These are phyloP conservation scores for Durio zibethinus DNA, from an alignment of 345 rosid genomes.

Conservation along the genomic window DNA sequence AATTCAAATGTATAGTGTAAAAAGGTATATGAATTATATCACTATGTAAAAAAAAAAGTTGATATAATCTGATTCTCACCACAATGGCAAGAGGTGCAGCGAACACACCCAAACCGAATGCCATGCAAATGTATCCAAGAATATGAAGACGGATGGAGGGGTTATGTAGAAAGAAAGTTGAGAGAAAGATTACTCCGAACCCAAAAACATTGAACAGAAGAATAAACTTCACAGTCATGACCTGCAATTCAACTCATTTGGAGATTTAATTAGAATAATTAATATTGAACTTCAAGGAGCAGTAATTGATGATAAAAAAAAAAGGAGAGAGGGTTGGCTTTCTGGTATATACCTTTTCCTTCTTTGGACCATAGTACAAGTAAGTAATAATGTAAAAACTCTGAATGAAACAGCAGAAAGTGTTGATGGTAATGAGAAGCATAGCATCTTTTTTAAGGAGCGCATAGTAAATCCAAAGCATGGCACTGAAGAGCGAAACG, in stretches of 20 bases:
- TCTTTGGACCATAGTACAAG: conserved; percentile 59
- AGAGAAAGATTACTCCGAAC: conserved; percentile 45
- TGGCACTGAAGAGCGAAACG: conserved; percentile 64
- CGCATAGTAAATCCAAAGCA: conserved; percentile 78
- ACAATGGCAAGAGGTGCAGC: conserved; percentile 81
- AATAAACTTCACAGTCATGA: conserved; percentile 42
- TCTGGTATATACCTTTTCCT: conserved; percentile 39
- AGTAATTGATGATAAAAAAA: background rate
- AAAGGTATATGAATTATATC: background rate
- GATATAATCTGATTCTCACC: conserved; percentile 33
- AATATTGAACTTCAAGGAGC: background rate
- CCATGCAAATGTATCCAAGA: conserved; percentile 82
- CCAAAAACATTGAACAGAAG: conserved; percentile 52
- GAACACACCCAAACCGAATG: conserved; percentile 61
- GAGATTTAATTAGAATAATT: background rate
- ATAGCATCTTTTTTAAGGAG: conserved; percentile 33
- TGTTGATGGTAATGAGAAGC: conserved; percentile 66
- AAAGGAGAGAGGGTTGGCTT: background rate
- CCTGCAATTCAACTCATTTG: conserved; percentile 32
- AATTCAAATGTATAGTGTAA: background rate
- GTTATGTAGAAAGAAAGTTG: conserved; percentile 41
- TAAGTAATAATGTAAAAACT: conserved; percentile 44
- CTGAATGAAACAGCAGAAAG: conserved; percentile 41
- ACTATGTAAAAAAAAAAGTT: too few species aligned
- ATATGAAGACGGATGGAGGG: conserved; percentile 36